Evolutionary conservation across 2,329 filamentous ascomycete species (phyloP).

Genomic region (Pleoardoris graminearum): DNA sequence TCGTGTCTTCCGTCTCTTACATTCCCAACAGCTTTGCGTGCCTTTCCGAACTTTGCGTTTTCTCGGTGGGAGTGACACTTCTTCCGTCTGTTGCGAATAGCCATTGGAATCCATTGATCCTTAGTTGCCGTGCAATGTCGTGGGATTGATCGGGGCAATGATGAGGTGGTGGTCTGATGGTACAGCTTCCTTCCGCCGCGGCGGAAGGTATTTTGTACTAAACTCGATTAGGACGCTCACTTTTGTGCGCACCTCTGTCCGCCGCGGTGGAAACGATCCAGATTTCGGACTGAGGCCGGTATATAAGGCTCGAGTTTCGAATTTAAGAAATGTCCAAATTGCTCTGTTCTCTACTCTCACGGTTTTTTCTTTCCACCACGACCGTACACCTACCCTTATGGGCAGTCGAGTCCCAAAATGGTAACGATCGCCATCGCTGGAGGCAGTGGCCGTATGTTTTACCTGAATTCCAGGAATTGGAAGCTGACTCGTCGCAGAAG

Average conservation of each 20-base stretch:
- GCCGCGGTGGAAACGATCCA: not conserved
- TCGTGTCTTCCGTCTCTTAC: conserved; percentile 35
- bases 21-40: conserved; percentile 47
- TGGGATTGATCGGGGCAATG: not conserved
- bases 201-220: not conserved
- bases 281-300: not conserved
- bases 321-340: no score
- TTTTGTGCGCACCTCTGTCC: not conserved
- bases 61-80: not conserved
- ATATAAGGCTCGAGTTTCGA: not conserved
- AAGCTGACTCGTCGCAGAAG: conserved; percentile 41
- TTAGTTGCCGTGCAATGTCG: no score
- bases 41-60: conserved; percentile 43
- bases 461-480: not conserved
- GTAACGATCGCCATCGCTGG: conserved; percentile 53
- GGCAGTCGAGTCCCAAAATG: conserved; percentile 41
- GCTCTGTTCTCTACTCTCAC: no score
- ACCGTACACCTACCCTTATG: no score
- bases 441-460: conserved; percentile 50
- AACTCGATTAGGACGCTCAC: not conserved
- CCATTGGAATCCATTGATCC: not conserved
- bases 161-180: not conserved
- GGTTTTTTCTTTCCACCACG: no score
- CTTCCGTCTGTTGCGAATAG: no score
- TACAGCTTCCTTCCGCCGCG: not conserved